Base-by-base conservation (phyloP, 2,329 filamentous ascomycete genomes). In the Trichoderma semiorbis region DNA sequence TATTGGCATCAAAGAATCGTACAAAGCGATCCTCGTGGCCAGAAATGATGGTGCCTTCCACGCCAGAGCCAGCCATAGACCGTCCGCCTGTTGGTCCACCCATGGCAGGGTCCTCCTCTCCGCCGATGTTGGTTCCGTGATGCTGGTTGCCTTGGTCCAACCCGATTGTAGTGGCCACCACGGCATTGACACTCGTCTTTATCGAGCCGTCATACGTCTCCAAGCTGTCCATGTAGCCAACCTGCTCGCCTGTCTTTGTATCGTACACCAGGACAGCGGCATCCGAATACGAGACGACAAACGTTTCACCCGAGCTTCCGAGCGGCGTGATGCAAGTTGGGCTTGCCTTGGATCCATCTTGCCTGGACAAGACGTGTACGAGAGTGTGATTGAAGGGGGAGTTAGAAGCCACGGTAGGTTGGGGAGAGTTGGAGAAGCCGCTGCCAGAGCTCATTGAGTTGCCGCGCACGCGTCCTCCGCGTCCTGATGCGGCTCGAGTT, bases 1-100 rank as follows among this genome's bases (percentile, higher is more conserved):
- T 97, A 80, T 99, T 98, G 74, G 96, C 96, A 85, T 99, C 96
- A 81, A 97, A 99, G 86, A 99, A 97, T 75, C 95, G 89, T 76
- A 99, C 94, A 78, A 94, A 98, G 76, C 93, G 91, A 83, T 99
- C 96, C 84, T 99, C 96, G 79, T 99, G 95, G 75, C 96, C 96
- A 73, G 93, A 97, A 75, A 99, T 98, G 72, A 99, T 93, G 26
- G 97, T 93, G 14, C 96, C 96, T 81, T 98, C 95, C 1, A 97
- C 91, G 39, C 92, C 92, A 71, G 92, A 93, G 66, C 91, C 92
- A 8, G 91, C 91, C 83, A 86, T 86, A 0, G 85, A 84, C 36
- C 86, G 83, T 43, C 86, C 93, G 12, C 89, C 89, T 0, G 96
- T 98, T 7, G 95, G 94, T 1, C 94, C 94, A 57, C 92, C 73